These are phyloP conservation scores for Tolypocladium paradoxum DNA, from an alignment of 2,329 filamentous ascomycete species.

Conservation along the genomic window DNA sequence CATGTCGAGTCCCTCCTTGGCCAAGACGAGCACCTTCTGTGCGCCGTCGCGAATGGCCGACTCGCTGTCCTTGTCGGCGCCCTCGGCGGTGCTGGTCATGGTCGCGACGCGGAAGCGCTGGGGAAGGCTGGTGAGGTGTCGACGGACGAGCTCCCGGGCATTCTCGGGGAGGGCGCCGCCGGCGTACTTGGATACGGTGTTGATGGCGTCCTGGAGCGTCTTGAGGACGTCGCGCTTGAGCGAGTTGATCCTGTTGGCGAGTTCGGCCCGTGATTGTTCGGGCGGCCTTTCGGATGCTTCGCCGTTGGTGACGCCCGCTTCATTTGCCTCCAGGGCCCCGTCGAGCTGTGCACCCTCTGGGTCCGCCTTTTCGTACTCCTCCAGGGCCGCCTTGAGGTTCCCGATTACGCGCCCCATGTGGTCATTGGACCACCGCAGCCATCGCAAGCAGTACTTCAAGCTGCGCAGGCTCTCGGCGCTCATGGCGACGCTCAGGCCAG, in stretches of 20 bases:
- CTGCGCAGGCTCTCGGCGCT: constrained; percentile 78
- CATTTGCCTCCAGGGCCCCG: constrained; percentile 1
- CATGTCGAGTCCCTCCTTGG: constrained; percentile 87
- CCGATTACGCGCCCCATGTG: constrained; percentile 68
- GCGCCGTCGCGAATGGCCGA: constrained; percentile 42
- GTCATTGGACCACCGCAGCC: constrained; percentile 71
- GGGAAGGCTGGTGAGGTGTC: constrained; percentile 75
- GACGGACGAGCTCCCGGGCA: constrained; percentile 69
- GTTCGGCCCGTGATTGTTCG: constrained; percentile 26
- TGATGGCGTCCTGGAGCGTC: constrained; percentile 69
- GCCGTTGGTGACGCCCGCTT: background rate
- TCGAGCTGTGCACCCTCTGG: constrained; percentile 1
- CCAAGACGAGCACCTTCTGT: constrained; percentile 72
- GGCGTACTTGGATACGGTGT: constrained; percentile 78
- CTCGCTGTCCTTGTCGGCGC: constrained; percentile 22
- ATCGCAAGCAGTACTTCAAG: constrained; percentile 72
- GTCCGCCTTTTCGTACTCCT: constrained; percentile 58
- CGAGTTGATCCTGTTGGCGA: constrained; percentile 53
- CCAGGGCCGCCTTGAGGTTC: constrained; percentile 62
- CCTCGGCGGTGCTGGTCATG: constrained; percentile 23
- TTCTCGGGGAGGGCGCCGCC: constrained; percentile 89
- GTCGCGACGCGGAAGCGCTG: constrained; percentile 70
- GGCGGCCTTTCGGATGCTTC: constrained; percentile 7
- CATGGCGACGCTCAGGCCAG: constrained; percentile 82
- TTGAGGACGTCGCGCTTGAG: constrained; percentile 64